Evolutionary conservation across 192 early-diverging fungal genomes (phyloP), one percentile per base, ranked within the genome.

Genomic region (Coemansia sp.): DNA sequence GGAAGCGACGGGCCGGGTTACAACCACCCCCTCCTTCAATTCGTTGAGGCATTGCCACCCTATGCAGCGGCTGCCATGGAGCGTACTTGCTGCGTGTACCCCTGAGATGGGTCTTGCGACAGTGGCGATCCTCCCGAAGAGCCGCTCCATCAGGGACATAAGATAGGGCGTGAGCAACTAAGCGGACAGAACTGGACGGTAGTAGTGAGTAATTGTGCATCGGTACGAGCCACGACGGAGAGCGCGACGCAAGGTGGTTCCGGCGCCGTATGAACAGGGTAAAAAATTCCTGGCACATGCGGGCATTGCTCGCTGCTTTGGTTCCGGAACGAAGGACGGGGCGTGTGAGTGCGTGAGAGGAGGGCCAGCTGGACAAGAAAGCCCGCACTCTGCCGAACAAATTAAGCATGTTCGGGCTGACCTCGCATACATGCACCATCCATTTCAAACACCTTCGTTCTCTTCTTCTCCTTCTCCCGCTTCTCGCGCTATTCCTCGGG

Each of bases 371-470:
- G 51, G 51, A n/a, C 51, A 55, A 29, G 46, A 48, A 55, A 25
- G 25, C 51, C 51, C 51, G 51, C 51, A 29, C 51, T 55, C 23
- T 55, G 51, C 51, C 51, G 51, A 55, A n/a, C 25, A 55, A 55
- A 55, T 55, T 55, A 55, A 55, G 51, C 51, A 55, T 55, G 51
- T 29, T 27, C 25, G 51, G 51, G 51, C 51, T 55, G 51, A 55
- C 51, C 51, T 55, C 10, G 25, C 51, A 55, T 55, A 55, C 27
- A 25, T 50, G 48, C 48, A 55, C 51, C 51, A 4, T 55, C 51
- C 21, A 48, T 44, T 11, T 4, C 15, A 44, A 44, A 36, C 34
- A 9, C 48, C 21, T 50, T n/a, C 7, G 7, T 25, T 23, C 48
- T 23, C 21, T 50, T 53, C 25, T 14, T 29, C 25, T 51, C 3